These are phyloP conservation scores for Euphorbia tirucalli DNA, from an alignment of 345 rosid genomes.

Conservation along the genomic window DNA sequence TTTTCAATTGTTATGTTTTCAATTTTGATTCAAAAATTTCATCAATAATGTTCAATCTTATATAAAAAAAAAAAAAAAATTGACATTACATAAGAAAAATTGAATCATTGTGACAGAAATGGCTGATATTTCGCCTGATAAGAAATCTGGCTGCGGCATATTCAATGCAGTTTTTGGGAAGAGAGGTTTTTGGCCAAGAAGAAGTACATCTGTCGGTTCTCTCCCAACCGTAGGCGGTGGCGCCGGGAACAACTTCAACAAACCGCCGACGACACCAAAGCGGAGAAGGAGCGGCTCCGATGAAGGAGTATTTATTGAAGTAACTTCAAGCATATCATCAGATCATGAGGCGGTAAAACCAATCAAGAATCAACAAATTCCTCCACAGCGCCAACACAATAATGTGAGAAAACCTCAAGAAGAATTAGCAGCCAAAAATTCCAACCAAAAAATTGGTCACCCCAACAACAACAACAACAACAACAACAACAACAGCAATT, in stretches of 20 bases:
- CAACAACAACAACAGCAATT: slow-evolving; percentile 23
- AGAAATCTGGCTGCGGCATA: slow-evolving; percentile 62
- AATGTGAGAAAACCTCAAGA: slow-evolving; percentile 19
- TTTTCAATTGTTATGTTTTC: too few relatives aligned
- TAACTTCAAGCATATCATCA: slow-evolving; percentile 11
- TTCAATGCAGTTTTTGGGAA: slow-evolving; percentile 60
- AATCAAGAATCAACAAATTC: slow-evolving; percentile 17
- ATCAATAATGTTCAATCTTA: too few relatives aligned
- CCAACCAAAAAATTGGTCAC: too few relatives aligned
- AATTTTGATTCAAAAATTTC: too few relatives aligned
- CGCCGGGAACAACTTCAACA: slow-evolving; percentile 30
- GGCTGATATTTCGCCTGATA: slow-evolving; percentile 43
- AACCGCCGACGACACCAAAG: slow-evolving; percentile 41
- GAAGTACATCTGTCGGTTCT: slow-evolving; percentile 52
- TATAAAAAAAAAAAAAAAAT: too few relatives aligned
- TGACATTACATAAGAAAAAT: background rate
- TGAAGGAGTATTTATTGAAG: slow-evolving; percentile 36
- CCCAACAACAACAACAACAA: slow-evolving; percentile 27
- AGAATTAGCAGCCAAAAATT: background rate
- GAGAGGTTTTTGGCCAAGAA: slow-evolving; percentile 55
- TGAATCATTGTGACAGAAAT: slow-evolving; percentile 13
- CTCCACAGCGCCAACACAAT: background rate
- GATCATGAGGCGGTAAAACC: slow-evolving; percentile 24
- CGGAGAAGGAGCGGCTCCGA: slow-evolving; percentile 51
- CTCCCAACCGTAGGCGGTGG: slow-evolving; percentile 18